Conservation (phyloP, 1,284 basidiomycete species). For the Leccinum pseudoinsigne region DNA sequence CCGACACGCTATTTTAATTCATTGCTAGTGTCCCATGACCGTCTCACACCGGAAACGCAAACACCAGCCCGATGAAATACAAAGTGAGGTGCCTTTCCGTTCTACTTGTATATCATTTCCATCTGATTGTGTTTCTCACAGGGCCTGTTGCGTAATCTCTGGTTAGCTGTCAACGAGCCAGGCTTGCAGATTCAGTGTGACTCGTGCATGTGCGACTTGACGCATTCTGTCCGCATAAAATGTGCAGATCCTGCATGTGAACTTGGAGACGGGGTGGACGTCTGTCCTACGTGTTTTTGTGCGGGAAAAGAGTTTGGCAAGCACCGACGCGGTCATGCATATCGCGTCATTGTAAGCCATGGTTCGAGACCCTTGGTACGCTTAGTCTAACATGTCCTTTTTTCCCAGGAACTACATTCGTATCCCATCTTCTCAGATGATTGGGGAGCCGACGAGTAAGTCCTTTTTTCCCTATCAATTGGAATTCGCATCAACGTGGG, state of each 20-base stretch:
- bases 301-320: constrained; percentile 86
- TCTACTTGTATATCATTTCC: constrained; percentile 23
- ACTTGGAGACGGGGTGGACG: constrained; percentile 76
- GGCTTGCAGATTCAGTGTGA: constrained; percentile 79
- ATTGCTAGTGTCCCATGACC: constrained; percentile 50
- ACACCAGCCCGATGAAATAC: constrained; percentile 71
- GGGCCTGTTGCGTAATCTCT: constrained; percentile 38
- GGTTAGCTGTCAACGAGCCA: constrained; percentile 70
- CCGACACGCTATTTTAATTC: neutral
- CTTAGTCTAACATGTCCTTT: constrained; percentile 4
- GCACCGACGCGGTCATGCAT: constrained; percentile 89
- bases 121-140: constrained; percentile 37
- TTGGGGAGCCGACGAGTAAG: constrained; percentile 97
- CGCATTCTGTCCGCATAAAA: constrained; percentile 90
- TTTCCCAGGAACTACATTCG: constrained; percentile 83
- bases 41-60: constrained; percentile 75
- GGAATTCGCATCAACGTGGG: neutral
- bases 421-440: constrained; percentile 95
- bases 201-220: constrained; percentile 71
- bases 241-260: constrained; percentile 84
- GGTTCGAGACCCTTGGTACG: neutral
- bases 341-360: constrained; percentile 83
- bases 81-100: constrained; percentile 49
- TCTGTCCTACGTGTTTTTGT: constrained; percentile 91
- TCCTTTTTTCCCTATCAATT: constrained; percentile 12